These are phyloP conservation scores for Huntiella moniliformis DNA, from an alignment of 2,329 filamentous ascomycete genomes.

Conservation along the genomic window DNA sequence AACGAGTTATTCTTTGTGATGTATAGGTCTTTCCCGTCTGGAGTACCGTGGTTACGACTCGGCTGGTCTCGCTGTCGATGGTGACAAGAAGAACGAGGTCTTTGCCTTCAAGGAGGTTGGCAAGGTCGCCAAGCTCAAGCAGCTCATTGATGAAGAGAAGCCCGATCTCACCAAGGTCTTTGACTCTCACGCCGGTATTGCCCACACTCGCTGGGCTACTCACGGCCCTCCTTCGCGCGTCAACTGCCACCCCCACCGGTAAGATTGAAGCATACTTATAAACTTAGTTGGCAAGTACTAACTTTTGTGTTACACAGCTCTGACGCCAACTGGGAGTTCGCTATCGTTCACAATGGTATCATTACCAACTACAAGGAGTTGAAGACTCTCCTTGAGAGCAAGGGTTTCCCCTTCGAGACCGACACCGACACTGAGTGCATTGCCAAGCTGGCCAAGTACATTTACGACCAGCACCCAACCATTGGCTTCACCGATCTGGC, in stretches of 20 bases:
- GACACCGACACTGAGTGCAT: constrained; percentile 99
- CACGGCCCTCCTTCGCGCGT: constrained; percentile 82
- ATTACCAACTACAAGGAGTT: constrained; percentile 99
- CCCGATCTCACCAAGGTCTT: constrained; percentile 83
- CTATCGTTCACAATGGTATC: constrained; percentile 97
- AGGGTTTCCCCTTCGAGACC: constrained; percentile 97
- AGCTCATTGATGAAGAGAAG: constrained; percentile 69
- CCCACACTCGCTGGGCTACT: constrained; percentile 97
- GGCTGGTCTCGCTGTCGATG: constrained; percentile 85
- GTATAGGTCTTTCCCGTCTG: constrained; percentile 72
- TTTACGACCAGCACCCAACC: constrained; percentile 83
- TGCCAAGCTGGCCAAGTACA: constrained; percentile 95
- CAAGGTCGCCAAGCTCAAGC: constrained; percentile 92
- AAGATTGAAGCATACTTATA: constrained; percentile 20
- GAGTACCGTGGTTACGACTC: constrained; percentile 99
- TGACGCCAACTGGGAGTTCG: constrained; percentile 87
- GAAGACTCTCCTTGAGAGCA: constrained; percentile 76
- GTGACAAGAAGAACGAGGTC: constrained; percentile 97
- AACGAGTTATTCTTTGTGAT: not conserved
- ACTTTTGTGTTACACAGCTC: constrained; percentile 37
- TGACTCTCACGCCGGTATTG: constrained; percentile 95
- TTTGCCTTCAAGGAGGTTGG: constrained; percentile 97
- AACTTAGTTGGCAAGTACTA: not conserved
- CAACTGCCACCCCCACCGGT: constrained; percentile 99
- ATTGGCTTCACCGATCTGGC: constrained; percentile 92